A percentile compares a stretch with the other conserved stretches of the same genome.
phyloP scores from a whole-genome alignment of 495 filamentous ascomycete species.

The Lasiosphaeris hirsuta region DNA sequence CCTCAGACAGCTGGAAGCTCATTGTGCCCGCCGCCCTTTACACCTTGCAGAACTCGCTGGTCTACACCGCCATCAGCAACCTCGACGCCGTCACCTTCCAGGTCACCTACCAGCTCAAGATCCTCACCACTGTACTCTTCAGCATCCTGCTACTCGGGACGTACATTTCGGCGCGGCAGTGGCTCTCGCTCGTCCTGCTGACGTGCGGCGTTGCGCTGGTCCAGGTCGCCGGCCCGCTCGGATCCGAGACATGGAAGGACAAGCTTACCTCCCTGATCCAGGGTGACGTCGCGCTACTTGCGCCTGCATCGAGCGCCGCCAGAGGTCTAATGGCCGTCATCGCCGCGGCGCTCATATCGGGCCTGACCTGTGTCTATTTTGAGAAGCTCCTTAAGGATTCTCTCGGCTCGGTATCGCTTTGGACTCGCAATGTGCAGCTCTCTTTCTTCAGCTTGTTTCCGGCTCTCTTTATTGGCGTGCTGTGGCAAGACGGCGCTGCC shows the following conservation, averaged over 20 bases:
- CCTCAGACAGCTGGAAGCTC: constrained; percentile 72
- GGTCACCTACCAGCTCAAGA: constrained; percentile 70
- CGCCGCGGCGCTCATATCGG: constrained; percentile 59
- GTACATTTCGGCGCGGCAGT: constrained; percentile 55
- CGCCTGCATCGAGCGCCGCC: constrained; percentile 35
- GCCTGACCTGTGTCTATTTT: constrained; percentile 64
- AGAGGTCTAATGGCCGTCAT: constrained; percentile 61
- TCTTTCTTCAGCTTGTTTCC: constrained; percentile 71
- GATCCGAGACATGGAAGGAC: constrained; percentile 47
- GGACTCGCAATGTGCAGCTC: constrained; percentile 72
- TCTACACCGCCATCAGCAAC: constrained; percentile 70
- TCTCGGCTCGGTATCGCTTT: constrained; percentile 53
- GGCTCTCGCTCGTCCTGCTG: constrained; percentile 60
- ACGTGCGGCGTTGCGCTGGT: constrained; percentile 62
- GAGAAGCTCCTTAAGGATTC: constrained; percentile 72
- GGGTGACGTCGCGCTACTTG: neutral
- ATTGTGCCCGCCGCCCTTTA: constrained; percentile 67
- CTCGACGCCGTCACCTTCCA: constrained; percentile 68
- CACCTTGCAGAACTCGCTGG: constrained; percentile 66
- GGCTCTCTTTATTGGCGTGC: constrained; percentile 66
- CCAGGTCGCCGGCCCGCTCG: constrained; percentile 47
- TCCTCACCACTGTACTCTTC: constrained; percentile 65
- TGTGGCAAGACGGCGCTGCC: constrained; percentile 65
- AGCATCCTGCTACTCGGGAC: constrained; percentile 57
- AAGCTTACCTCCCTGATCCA: constrained; percentile 42